These are phyloP conservation scores for Vitis hybrid DNA, from an alignment of 177 flowering plant genomes.

Conservation along the genomic window DNA sequence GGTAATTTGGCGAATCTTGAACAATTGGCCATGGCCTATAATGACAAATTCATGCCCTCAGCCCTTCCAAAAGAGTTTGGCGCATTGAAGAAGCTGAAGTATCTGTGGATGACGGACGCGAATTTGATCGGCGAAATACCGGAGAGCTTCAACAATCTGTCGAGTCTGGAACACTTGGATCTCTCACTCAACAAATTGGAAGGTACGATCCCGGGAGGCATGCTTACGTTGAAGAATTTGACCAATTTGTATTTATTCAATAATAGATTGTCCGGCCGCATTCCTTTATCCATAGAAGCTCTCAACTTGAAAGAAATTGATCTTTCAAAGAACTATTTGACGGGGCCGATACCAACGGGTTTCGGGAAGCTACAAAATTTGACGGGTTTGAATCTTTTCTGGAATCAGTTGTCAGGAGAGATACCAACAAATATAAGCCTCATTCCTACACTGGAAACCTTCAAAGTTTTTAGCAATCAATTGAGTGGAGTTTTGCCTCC, in stretches of 20 bases:
- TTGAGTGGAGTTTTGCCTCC: conserved; percentile 36
- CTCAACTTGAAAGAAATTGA: conserved; percentile 28
- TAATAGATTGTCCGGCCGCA: conserved; percentile 31
- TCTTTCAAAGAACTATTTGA: conserved; percentile 31
- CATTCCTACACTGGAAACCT: conserved; percentile 23
- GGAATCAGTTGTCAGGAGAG: conserved; percentile 33
- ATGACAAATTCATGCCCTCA: conserved; percentile 22
- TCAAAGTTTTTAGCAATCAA: conserved; percentile 30
- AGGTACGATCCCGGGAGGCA: conserved; percentile 27
- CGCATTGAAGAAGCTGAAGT: conserved; percentile 26
- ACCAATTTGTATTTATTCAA: conserved; percentile 21
- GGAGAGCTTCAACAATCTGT: conserved; percentile 18
- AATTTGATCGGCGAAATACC: conserved; percentile 43
- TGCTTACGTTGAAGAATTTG: conserved; percentile 33
- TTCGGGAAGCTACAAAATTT: conserved; percentile 31
- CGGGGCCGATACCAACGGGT: conserved; percentile 37
- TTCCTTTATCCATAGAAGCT: conserved; percentile 25
- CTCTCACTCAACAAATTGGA: conserved; percentile 23
- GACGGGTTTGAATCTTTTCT: conserved; percentile 18
- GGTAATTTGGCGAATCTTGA: conserved; percentile 36
- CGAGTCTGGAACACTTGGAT: conserved; percentile 30
- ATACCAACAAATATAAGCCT: conserved; percentile 30
- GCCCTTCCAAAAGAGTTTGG: conserved; percentile 29
- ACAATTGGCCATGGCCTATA: conserved; percentile 21
- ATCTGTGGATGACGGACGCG: conserved; percentile 24